Evolutionary conservation across 1,284 basidiomycete species (phyloP), one percentile per base, ranked within the genome.

Genomic region (Marasmius tenuissimus): DNA sequence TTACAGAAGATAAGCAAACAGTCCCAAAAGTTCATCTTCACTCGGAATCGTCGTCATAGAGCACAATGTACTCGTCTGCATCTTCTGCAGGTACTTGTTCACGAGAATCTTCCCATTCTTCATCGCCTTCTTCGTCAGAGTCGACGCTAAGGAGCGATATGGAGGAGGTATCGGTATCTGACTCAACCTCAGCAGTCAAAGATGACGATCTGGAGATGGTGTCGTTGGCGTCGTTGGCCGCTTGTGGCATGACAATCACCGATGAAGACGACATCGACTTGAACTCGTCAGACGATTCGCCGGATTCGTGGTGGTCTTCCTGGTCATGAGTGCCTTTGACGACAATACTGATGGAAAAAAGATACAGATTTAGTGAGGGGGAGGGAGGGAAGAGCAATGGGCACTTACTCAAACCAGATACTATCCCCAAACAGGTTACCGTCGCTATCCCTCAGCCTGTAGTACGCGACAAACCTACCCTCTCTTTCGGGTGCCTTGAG

Each of bases 401-500:
- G 63, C 59, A 78, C 79, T 68, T 62, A 92, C 89, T 90, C 87
- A 34, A 91, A 83, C 90, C 90, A 92, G 18, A 93, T 79, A 63
- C 82, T 87, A 50, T 86, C 81, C 6, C 92, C 92, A 67, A 94
- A 94, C 48, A 84, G 70, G 52, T 79, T 80, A 6, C 82, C 83
- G 12, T 80, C 68, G 1, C 80, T 82, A 68, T 90, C 85, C 64
- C 77, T 84, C 60, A 94, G 72, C 37, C 86, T 79, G 90, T 91
- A 94, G 67, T 91, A 92, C 59, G 88, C 82, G 58, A 88, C 82
- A 73, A 92, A 92, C 58, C 84, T 81, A 12, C 91, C 91, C 1
- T 88, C 81, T 22, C 73, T 69, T 57, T 93, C 91, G 16, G 92
- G 92, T 11, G 92, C 92, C 84, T 91, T 92, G 71, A 93, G 79